Conservation (phyloP, 2,329 filamentous ascomycete genomes). For the Alternaria sp. region DNA sequence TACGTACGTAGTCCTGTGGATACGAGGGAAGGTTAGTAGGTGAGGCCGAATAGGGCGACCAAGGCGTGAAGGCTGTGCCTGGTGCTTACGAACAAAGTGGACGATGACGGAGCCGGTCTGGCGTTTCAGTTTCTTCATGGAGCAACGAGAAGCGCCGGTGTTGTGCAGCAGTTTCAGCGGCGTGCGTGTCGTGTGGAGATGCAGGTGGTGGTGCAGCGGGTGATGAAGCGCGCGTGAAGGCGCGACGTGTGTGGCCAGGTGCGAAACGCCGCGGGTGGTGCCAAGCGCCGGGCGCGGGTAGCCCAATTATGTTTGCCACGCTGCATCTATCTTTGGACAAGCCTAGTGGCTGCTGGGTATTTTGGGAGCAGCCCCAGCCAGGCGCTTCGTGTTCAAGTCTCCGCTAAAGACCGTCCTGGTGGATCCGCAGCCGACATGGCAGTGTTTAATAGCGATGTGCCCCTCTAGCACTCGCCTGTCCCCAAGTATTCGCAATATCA, state of each 20-base stretch:
- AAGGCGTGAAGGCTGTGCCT: conserved; percentile 25
- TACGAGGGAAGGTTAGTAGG: conserved; percentile 33
- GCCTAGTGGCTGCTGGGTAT: conserved; percentile 5
- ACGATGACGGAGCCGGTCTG: conserved; percentile 67
- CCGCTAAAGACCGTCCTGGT: neutral
- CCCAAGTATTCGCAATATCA: conserved; percentile 2
- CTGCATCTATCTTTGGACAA: conserved; percentile 15
- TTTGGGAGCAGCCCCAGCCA: conserved; percentile 14
- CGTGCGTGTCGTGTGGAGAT: neutral
- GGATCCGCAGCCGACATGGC: neutral
- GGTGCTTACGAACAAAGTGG: conserved; percentile 69
- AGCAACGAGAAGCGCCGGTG: conserved; percentile 1
- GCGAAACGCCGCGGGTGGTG: neutral
- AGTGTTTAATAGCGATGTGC: conserved; percentile 8
- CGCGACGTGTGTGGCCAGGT: neutral
- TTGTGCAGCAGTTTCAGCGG: conserved; percentile 3
- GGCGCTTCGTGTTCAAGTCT: conserved; percentile 17
- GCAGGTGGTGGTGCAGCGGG: neutral
- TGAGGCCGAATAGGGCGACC: conserved; percentile 10
- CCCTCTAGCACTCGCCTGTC: conserved; percentile 2
- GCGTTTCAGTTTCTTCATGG: conserved; percentile 30
- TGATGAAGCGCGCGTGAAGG: conserved; percentile 10
- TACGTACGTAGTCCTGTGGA: conserved; percentile 44
- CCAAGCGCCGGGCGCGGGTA: neutral
- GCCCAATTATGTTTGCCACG: conserved; percentile 6